Evolutionary conservation across 371 early-diverging fungal species (phyloP).

Genomic region (Phascolomyces articulosus): DNA sequence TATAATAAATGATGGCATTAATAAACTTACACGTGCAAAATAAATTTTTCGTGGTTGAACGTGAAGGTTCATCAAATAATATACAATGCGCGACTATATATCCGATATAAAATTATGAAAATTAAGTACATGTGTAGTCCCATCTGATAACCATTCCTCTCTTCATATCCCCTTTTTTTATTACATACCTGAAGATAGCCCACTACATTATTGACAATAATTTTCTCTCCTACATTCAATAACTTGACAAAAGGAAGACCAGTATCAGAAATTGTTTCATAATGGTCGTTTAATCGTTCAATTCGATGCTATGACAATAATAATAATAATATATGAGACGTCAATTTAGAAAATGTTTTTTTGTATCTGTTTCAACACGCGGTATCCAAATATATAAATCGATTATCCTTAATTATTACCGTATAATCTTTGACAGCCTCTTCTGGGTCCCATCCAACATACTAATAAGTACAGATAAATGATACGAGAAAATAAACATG

Average conservation of each 20-base stretch:
- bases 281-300: slow-evolving; percentile 74
- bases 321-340: no score
- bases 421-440: slow-evolving; percentile 87
- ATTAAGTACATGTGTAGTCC: no score
- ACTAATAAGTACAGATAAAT: no score
- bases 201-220: slow-evolving; percentile 82
- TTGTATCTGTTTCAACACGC: no score
- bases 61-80: slow-evolving; percentile 97
- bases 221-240: slow-evolving; percentile 89
- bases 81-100: slow-evolving; percentile 84
- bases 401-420: no score
- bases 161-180: not conserved
- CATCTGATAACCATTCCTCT: no score
- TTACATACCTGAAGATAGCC: slow-evolving; percentile 72
- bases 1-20: no score
- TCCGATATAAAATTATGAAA: no score
- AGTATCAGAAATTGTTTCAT: slow-evolving; percentile 78
- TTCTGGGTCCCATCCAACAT: slow-evolving; percentile 56
- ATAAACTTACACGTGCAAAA: slow-evolving; percentile 77
- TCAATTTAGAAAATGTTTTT: no score
- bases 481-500: not conserved
- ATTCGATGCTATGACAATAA: slow-evolving; percentile 74
- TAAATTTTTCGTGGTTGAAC: slow-evolving; percentile 90
- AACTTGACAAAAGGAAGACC: slow-evolving; percentile 81
- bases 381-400: no score